phyloP scores from a whole-genome alignment of 768 basidiomycete genomes.

The Sporobolomyces phaffii region DNA sequence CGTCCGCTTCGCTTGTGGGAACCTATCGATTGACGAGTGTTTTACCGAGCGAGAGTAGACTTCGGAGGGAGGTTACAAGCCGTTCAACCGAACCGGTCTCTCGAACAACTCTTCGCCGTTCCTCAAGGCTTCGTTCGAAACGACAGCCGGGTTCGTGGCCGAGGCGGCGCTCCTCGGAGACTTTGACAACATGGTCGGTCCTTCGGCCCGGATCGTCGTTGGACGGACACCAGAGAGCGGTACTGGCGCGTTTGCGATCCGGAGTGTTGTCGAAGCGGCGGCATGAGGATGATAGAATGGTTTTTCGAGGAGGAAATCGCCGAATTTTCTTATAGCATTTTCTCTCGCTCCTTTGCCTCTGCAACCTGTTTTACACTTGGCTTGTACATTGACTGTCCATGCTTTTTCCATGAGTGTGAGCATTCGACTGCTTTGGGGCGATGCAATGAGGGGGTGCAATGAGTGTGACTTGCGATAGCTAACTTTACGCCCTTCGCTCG shows the following conservation, averaged over 20 bases:
- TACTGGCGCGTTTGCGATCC: slow-evolving; percentile 87
- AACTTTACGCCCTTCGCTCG: too few relatives aligned
- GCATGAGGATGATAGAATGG: slow-evolving; percentile 1
- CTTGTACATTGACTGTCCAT: too few relatives aligned
- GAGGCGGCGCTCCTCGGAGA: slow-evolving; percentile 92
- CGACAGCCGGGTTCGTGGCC: slow-evolving; percentile 84
- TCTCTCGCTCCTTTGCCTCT: background rate
- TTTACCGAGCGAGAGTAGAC: too few relatives aligned
- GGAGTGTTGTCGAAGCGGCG: slow-evolving; percentile 23
- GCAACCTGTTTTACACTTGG: too few relatives aligned
- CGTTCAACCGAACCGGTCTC: slow-evolving; percentile 94
- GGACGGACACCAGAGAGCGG: slow-evolving; percentile 82
- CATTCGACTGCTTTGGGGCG: too few relatives aligned
- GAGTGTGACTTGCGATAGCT: too few relatives aligned
- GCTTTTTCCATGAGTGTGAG: too few relatives aligned
- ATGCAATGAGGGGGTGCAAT: too few relatives aligned
- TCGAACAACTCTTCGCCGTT: slow-evolving; percentile 88
- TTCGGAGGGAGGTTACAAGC: slow-evolving; percentile 94
- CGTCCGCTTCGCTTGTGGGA: background rate
- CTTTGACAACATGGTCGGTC: slow-evolving; percentile 74
- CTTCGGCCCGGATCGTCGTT: slow-evolving; percentile 84
- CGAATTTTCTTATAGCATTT: background rate
- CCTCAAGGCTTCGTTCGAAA: slow-evolving; percentile 95
- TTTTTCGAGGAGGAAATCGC: too few relatives aligned
- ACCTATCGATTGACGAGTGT: too few relatives aligned